Conservation (phyloP, 176 grass and related monocot species). For the Panicum miliaceum region DNA sequence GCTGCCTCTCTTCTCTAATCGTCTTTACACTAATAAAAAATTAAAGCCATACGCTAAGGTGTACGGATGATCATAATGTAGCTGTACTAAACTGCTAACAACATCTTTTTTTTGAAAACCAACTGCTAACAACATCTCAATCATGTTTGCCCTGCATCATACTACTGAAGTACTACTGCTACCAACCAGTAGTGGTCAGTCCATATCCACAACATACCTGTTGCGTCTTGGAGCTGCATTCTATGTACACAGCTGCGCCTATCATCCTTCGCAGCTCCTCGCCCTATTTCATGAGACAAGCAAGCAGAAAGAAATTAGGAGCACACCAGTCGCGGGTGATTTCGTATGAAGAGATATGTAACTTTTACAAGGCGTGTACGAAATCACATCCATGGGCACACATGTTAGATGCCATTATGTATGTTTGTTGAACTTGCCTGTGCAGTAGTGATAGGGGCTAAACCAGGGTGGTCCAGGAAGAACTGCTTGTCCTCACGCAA, state of each 20-base stretch:
- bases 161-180: not conserved
- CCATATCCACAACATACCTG: slow-evolving; percentile 46
- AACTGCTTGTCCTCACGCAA: slow-evolving; percentile 81
- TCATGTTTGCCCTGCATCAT: not conserved
- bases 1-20: slow-evolving; percentile 27
- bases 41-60: not conserved
- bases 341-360: not conserved
- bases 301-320: not conserved
- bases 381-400: not conserved
- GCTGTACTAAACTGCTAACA: not conserved
- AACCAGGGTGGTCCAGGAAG: slow-evolving; percentile 69
- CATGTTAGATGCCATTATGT: not conserved
- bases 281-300: slow-evolving; percentile 47
- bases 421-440: slow-evolving; percentile 51
- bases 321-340: not conserved
- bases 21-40: not conserved
- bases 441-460: slow-evolving; percentile 57
- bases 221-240: slow-evolving; percentile 78
- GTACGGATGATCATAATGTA: not conserved
- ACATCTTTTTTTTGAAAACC: too few relatives aligned
- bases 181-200: slow-evolving; percentile 8
- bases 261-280: slow-evolving; percentile 68
- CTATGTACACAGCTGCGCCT: slow-evolving; percentile 63
- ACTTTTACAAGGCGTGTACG: not conserved
- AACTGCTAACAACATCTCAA: not conserved